Percentiles rank a stretch among this genome's conserved stretches.
phyloP scores from a whole-genome alignment of 2,329 filamentous ascomycete genomes.

The Paecilomyces sp. region DNA sequence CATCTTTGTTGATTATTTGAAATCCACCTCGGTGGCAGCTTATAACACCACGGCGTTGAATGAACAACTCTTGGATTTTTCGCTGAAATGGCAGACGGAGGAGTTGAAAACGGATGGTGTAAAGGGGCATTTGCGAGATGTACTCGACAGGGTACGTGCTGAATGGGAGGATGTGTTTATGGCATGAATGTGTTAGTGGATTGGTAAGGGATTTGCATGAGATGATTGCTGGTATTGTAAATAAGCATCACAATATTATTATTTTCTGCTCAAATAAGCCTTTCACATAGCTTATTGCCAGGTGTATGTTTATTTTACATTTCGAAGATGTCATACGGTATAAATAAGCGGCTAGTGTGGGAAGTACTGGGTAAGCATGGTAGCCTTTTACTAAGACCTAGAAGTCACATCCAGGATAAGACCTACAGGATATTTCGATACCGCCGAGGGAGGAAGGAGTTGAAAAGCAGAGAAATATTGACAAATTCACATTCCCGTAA shows the following conservation, averaged over 20 bases:
- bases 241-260: too few relatives aligned
- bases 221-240: neutral
- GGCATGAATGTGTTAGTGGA: neutral
- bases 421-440: neutral
- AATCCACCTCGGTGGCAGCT: neutral
- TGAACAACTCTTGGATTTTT: conserved; percentile 8
- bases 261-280: too few relatives aligned
- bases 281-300: too few relatives aligned
- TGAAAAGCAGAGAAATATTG: neutral
- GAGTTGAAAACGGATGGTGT: neutral
- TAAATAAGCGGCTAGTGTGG: too few relatives aligned
- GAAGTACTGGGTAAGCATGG: too few relatives aligned
- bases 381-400: neutral
- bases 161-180: neutral
- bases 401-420: neutral
- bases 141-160: neutral
- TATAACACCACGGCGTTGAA: conserved; percentile 16
- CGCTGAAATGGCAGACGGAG: conserved; percentile 11
- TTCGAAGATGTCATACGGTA: too few relatives aligned
- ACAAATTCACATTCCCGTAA: neutral
- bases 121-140: neutral
- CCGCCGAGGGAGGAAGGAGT: neutral
- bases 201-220: neutral
- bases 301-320: too few relatives aligned
- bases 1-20: conserved; percentile 38